Evolutionary conservation across 495 filamentous ascomycete species (phyloP).

Genomic region (Gamarada debralockiae): DNA sequence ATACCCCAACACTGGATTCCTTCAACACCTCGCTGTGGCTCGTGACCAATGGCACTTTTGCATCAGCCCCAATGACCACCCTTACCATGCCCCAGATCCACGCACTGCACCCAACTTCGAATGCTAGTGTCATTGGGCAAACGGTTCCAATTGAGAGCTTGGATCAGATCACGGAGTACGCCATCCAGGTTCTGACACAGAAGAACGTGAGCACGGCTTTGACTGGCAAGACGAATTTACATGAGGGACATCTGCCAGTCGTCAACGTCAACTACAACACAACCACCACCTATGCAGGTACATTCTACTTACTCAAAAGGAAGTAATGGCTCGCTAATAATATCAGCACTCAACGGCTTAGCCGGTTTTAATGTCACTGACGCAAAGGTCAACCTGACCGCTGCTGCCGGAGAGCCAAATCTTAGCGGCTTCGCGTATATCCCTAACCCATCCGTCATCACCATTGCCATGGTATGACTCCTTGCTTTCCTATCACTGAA

Average conservation of each 20-base stretch:
- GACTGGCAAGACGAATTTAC: conserved; percentile 51
- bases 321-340: not conserved
- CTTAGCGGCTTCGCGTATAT: conserved; percentile 60
- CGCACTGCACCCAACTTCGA: conserved; percentile 47
- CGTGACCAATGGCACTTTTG: conserved; percentile 47
- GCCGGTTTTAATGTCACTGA: conserved; percentile 35
- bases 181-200: conserved; percentile 46
- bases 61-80: conserved; percentile 47
- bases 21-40: conserved; percentile 53
- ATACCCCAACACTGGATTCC: conserved; percentile 50
- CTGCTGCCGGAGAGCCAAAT: conserved; percentile 48
- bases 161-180: conserved; percentile 54
- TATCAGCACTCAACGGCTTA: conserved; percentile 46
- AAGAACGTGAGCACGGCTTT: conserved; percentile 57
- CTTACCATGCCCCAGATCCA: conserved; percentile 45
- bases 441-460: conserved; percentile 66
- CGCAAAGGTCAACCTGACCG: conserved; percentile 45
- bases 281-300: conserved; percentile 53
- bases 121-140: conserved; percentile 33
- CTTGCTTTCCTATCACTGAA: conserved; percentile 3
- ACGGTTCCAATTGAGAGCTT: conserved; percentile 46
- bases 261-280: conserved; percentile 53
- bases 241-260: conserved; percentile 45
- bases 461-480: conserved; percentile 56
- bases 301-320: conserved; percentile 1